Conservation (phyloP, 2,329 filamentous ascomycete genomes). For the Alternaria angustiovoidea region DNA sequence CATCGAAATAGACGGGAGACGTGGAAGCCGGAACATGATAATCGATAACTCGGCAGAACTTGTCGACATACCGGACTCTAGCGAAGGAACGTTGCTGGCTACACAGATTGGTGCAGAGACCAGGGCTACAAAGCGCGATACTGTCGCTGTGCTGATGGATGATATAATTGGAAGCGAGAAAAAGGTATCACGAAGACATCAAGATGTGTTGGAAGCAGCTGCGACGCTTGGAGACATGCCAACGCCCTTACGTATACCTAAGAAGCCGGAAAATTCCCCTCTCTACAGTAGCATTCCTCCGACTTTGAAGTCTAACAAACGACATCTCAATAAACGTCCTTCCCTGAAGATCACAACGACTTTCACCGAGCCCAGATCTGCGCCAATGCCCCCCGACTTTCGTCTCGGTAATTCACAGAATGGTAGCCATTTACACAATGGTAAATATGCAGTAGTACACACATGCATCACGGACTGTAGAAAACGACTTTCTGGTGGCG, state of each 20-base stretch:
- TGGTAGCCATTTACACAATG: background rate
- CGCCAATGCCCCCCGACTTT: background rate
- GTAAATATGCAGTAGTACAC: background rate
- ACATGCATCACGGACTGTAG: background rate
- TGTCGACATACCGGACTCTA: background rate
- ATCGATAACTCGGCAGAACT: background rate
- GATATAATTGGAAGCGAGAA: background rate
- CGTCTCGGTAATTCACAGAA: background rate
- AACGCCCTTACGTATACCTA: background rate
- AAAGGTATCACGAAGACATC: background rate
- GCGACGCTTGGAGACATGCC: background rate
- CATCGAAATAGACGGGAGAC: background rate
- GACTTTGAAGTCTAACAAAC: background rate
- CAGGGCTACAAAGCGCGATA: background rate
- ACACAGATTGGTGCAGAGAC: background rate
- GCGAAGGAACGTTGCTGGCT: background rate
- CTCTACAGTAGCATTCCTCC: background rate
- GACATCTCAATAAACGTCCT: background rate
- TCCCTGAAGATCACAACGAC: background rate
- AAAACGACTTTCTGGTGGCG: background rate
- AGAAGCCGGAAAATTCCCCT: background rate
- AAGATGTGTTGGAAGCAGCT: background rate
- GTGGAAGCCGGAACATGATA: background rate
- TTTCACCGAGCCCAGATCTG: background rate
- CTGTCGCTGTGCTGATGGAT: background rate